Evolutionary conservation across 306 rosid species (phyloP).

Genomic region (Malus orientalis): DNA sequence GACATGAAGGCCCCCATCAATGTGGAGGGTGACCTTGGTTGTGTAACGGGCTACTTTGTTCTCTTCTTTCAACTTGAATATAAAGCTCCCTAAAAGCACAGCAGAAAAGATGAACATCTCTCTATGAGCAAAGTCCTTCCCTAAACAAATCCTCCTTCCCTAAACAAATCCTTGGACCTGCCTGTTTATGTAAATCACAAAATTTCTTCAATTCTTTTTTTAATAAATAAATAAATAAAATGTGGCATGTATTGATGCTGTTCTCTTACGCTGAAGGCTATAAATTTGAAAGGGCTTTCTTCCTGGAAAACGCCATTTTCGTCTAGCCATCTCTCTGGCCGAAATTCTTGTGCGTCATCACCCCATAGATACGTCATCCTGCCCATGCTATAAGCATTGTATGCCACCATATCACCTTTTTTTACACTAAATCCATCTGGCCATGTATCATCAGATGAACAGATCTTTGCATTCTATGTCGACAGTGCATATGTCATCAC

Average conservation of each 20-base stretch:
- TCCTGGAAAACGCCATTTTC: slow-evolving; percentile 17
- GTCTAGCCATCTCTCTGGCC: slow-evolving; percentile 28
- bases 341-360: slow-evolving; percentile 26
- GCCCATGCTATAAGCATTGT: slow-evolving; percentile 26
- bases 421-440: slow-evolving; percentile 20
- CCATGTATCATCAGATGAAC: slow-evolving; percentile 12
- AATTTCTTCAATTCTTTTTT: neutral
- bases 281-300: slow-evolving; percentile 27
- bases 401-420: slow-evolving; percentile 11
- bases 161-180: neutral
- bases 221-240: too few relatives aligned
- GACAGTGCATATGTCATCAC: too few relatives aligned
- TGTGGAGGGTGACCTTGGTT: slow-evolving; percentile 11
- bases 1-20: slow-evolving; percentile 8
- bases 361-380: slow-evolving; percentile 33
- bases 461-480: slow-evolving; percentile 9
- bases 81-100: neutral
- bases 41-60: neutral
- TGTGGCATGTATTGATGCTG: too few relatives aligned
- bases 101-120: neutral
- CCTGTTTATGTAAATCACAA: neutral
- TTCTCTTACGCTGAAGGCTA: neutral
- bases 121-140: neutral
- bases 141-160: neutral
- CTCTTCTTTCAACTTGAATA: slow-evolving; percentile 8